Base-by-base conservation (phyloP, 2,329 filamentous ascomycete species). In the Pseudocercospora ulei region DNA sequence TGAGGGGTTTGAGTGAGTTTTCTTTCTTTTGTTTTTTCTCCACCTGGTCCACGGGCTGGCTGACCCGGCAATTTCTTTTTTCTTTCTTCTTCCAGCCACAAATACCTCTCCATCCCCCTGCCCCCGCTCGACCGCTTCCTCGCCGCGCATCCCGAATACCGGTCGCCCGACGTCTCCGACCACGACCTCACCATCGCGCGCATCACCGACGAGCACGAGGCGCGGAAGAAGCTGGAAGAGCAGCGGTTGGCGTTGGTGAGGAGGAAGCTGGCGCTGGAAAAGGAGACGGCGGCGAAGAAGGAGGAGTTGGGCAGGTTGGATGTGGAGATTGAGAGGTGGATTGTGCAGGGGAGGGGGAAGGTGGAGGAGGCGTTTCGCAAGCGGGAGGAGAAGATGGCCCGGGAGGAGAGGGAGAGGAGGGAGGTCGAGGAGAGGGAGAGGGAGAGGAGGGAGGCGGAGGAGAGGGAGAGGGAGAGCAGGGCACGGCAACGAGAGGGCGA, bases 221-320 rank as follows among this genome's bases (percentile, higher is more conserved):
- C 92, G 58, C 78, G 90, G 23, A 79, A 93, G 62, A 76, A 78
- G 26, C 67, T 96, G 18, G 90, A 98, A 62, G 80, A 85, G 60
- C 78, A 86, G 53, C 73, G 87, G 35, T 79, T 86, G 59, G 64
- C 61, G 37, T 58, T 72, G 50, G 57, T 70, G 40, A 68, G 78
- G 62, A 72, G 74, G 61, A 83, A 82, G 56, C 76, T 81, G 55
- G 73, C 69, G 2, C 62, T 83, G 44, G 76, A 80, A 46, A 73
- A 75, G 20, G 77, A 81, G 59, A 95, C 95, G 60, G 93, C 92
- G 65, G 85, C 85, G 64, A 75, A 88, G 50, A 94, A 93, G 60
- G 87, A 95, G 39, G 86, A 96, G 55, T 67, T 98, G 33, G 86
- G 82, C 12, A 94, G 82, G 55, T 66, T 98, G 44, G 90, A 98